Evolutionary conservation across 176 grass and related monocot genomes (phyloP), one percentile per base, ranked within the genome.

Genomic region (Oryza nivara): DNA sequence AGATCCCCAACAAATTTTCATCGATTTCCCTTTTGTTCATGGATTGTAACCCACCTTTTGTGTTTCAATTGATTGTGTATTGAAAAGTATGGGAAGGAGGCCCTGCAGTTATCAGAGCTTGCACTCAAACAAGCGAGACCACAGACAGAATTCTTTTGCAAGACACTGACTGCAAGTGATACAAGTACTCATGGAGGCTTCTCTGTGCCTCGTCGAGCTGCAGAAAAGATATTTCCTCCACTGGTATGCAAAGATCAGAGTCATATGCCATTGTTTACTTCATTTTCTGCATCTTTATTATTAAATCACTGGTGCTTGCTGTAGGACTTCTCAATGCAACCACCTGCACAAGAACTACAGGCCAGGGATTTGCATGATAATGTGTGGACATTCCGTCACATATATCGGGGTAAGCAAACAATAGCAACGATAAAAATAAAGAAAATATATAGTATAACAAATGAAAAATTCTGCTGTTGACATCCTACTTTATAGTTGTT

Each of bases 171-270:
- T 61, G 92, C 92, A 65, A 94, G 92, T 30, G 92, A 94, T 56
- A 93, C 92, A 46, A 93, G 91, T 72, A 93, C 91, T 19, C 91
- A 93, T 67, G 91, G 91, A 66, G 91, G 91, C 65, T 93, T 93
- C 72, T 93, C 91, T 19, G 91, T 93, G 65, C 91, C 91, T 82
- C 91, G 91, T 16, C 76, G 91, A 68, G 47, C 91, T 20, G 91
- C 91, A 51, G 91, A 92, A 78, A 92, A 92, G 82, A 88, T 92
- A 70, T 92, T 92, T 32, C 91, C 88, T 23, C 80, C 91, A 11
- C 85, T 92, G 64, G 91, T 92, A 80, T 36, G 87, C 44, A 49
- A 65, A 58, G 28, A 85, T 76, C 58, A 4, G 12, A 56, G 5
- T 19, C 44, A 20, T 64, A 80, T n/a, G 17, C 11, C 34, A 26